Evolutionary conservation across 805 yeast species (phyloP).

Genomic region (Ogataea sp.): DNA sequence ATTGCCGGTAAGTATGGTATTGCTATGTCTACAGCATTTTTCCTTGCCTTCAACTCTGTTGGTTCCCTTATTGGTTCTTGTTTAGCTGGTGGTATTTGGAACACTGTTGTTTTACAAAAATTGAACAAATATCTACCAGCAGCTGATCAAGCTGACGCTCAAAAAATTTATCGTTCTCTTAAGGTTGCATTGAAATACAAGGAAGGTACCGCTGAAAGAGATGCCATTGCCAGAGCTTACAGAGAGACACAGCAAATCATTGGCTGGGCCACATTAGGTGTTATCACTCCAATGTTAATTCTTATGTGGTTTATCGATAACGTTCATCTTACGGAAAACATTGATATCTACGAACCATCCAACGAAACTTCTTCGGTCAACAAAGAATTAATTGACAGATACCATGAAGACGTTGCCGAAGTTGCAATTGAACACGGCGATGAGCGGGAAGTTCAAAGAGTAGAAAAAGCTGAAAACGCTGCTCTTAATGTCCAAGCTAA

Average conservation of each 20-base stretch:
- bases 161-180: slow-evolving; percentile 17
- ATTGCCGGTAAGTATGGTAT: slow-evolving; percentile 19
- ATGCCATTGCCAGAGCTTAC: slow-evolving; percentile 23
- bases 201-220: slow-evolving; percentile 18
- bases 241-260: slow-evolving; percentile 23
- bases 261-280: slow-evolving; percentile 22
- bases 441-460: too few relatives aligned
- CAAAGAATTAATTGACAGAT: slow-evolving; percentile 23
- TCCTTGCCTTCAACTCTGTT: slow-evolving; percentile 18
- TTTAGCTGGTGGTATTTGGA: slow-evolving; percentile 23
- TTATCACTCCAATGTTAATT: slow-evolving; percentile 19
- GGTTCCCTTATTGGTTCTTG: slow-evolving; percentile 23
- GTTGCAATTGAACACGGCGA: too few relatives aligned
- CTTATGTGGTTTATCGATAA: slow-evolving; percentile 18
- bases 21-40: slow-evolving; percentile 25
- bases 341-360: slow-evolving; percentile 48
- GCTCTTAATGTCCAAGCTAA: neutral
- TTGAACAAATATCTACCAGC: slow-evolving; percentile 12
- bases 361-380: slow-evolving; percentile 27
- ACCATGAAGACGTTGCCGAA: too few relatives aligned
- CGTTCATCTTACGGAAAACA: slow-evolving; percentile 33
- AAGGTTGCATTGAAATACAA: slow-evolving; percentile 16
- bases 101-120: slow-evolving; percentile 8
- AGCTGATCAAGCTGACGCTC: slow-evolving; percentile 11
- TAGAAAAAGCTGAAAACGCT: slow-evolving; percentile 1